A percentile compares a stretch with the other conserved stretches of the same genome.
Evolutionary conservation across 108 stramenopile species (phyloP).

Genomic region (Discostella stelligeroides): DNA sequence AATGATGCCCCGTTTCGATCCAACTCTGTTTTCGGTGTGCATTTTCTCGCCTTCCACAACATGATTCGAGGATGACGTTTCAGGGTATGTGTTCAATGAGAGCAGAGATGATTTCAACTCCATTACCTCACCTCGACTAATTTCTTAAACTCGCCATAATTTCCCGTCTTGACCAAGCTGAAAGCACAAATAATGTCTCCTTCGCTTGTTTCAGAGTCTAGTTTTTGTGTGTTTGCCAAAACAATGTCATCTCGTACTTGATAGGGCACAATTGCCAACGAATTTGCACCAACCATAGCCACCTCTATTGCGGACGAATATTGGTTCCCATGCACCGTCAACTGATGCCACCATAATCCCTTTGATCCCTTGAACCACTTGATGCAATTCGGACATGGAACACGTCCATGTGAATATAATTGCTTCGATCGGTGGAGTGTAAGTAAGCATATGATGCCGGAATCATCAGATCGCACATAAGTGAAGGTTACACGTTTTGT

Average conservation of each 20-base stretch:
- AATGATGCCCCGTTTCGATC: slow-evolving; percentile 75
- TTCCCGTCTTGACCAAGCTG: slow-evolving; percentile 45
- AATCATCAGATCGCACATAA: slow-evolving; percentile 60
- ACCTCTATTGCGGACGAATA: slow-evolving; percentile 58
- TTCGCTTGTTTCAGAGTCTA: slow-evolving; percentile 4
- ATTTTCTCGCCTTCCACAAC: slow-evolving; percentile 2
- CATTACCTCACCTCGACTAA: slow-evolving; percentile 22
- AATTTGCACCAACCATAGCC: slow-evolving; percentile 49
- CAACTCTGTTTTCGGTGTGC: slow-evolving; percentile 17
- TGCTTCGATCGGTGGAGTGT: slow-evolving; percentile 47
- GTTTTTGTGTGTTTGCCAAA: background rate
- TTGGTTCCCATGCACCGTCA: slow-evolving; percentile 57
- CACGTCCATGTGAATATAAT: slow-evolving; percentile 49
- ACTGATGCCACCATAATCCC: slow-evolving; percentile 89
- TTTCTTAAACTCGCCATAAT: slow-evolving; percentile 24
- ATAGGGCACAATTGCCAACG: slow-evolving; percentile 57
- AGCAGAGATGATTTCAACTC: background rate
- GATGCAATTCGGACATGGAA: slow-evolving; percentile 77
- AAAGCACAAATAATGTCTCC: background rate
- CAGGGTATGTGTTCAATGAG: background rate
- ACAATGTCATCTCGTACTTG: slow-evolving; percentile 3
- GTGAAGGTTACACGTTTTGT: slow-evolving; percentile 1
- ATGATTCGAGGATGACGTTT: no score
- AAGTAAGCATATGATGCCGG: slow-evolving; percentile 71
- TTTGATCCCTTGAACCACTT: slow-evolving; percentile 87